phyloP scores from a whole-genome alignment of 2,329 filamentous ascomycete genomes.

The Colletotrichum magnum region DNA sequence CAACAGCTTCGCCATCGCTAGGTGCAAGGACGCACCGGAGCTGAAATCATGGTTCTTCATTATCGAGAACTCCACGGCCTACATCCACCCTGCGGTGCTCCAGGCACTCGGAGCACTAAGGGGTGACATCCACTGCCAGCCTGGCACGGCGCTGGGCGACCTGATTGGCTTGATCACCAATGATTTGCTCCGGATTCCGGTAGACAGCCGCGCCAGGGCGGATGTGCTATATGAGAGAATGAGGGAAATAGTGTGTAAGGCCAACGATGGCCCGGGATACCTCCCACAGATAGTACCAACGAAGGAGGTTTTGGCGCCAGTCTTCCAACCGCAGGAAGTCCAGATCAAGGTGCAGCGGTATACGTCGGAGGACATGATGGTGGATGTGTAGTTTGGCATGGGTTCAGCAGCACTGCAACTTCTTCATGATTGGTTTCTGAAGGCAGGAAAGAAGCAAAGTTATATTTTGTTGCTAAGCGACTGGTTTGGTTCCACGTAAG shows the following conservation, averaged over 20 bases:
- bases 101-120: not conserved
- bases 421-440: too few relatives aligned
- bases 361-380: too few relatives aligned
- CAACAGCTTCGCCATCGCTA: not conserved
- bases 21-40: not conserved
- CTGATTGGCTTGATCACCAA: not conserved
- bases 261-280: too few relatives aligned
- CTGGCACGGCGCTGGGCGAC: not conserved
- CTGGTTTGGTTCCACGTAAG: too few relatives aligned
- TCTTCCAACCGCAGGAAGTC: too few relatives aligned
- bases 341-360: too few relatives aligned
- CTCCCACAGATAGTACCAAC: too few relatives aligned
- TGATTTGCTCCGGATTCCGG: conserved; percentile 1
- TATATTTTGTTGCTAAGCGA: too few relatives aligned
- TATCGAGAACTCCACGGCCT: not conserved
- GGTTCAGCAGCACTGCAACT: too few relatives aligned
- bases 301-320: too few relatives aligned
- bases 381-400: too few relatives aligned
- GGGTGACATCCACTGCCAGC: not conserved
- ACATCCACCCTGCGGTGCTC: not conserved
- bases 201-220: conserved; percentile 2
- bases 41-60: not conserved
- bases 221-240: not conserved
- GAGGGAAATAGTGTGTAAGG: not conserved
- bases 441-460: too few relatives aligned